phyloP scores from a whole-genome alignment of 441 rosid species.

The Kokia cookei region DNA sequence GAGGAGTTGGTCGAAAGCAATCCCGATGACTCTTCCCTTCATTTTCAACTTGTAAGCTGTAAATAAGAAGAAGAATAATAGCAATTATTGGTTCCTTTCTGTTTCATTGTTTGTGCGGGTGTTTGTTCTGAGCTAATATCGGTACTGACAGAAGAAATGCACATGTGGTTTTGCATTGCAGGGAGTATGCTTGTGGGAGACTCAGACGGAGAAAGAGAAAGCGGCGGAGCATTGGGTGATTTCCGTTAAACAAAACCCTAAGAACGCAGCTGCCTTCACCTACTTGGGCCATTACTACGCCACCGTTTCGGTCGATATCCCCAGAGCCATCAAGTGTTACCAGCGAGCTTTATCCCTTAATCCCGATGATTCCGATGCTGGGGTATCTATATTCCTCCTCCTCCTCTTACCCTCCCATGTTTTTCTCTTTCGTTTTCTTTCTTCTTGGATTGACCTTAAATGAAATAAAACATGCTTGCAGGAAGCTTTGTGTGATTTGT shows the following conservation, averaged over 20 bases:
- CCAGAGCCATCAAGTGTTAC: slow-evolving; percentile 86
- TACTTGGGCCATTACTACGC: slow-evolving; percentile 80
- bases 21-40: slow-evolving; percentile 69
- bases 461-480: slow-evolving; percentile 6
- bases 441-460: background rate
- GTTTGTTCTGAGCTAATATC: background rate
- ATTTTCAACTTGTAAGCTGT: slow-evolving; percentile 46
- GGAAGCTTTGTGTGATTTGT: slow-evolving; percentile 79
- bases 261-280: slow-evolving; percentile 58
- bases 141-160: background rate
- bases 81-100: background rate
- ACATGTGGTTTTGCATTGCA: slow-evolving; percentile 16
- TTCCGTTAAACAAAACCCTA: slow-evolving; percentile 65
- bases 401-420: background rate
- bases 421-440: background rate
- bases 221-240: slow-evolving; percentile 75
- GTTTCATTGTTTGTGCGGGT: background rate
- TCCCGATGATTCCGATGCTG: slow-evolving; percentile 65
- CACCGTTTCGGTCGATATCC: slow-evolving; percentile 32
- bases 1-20: slow-evolving; percentile 50
- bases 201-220: slow-evolving; percentile 41
- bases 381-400: slow-evolving; percentile 14
- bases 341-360: slow-evolving; percentile 66
- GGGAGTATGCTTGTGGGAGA: slow-evolving; percentile 73
- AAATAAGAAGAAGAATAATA: background rate